Evolutionary conservation across 2,329 filamentous ascomycete species (phyloP).

Genomic region (Leptographium wingfieldii): DNA sequence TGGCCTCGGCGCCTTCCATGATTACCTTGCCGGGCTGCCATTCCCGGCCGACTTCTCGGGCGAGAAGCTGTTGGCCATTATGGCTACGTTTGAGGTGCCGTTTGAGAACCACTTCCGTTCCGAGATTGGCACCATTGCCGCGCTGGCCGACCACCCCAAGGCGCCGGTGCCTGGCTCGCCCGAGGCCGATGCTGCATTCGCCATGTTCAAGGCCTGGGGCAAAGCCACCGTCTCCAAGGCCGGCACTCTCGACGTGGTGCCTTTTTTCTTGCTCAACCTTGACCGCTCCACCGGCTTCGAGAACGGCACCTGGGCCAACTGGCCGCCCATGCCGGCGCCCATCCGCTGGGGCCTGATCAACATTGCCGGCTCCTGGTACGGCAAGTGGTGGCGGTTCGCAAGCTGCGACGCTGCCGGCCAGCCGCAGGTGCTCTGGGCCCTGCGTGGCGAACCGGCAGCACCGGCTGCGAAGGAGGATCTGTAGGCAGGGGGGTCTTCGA

Average conservation of each 20-base stretch:
- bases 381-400: constrained; percentile 51
- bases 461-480: constrained; percentile 3
- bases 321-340: constrained; percentile 51
- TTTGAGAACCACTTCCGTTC: constrained; percentile 43
- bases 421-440: constrained; percentile 41
- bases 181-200: constrained; percentile 30
- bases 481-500: background rate
- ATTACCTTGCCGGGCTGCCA: constrained; percentile 33
- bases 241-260: constrained; percentile 45
- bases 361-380: constrained; percentile 42
- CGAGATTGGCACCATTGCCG: constrained; percentile 39
- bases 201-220: constrained; percentile 47
- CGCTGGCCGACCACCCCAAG: constrained; percentile 34
- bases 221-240: constrained; percentile 52
- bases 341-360: constrained; percentile 49
- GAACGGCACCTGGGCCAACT: constrained; percentile 45
- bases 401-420: constrained; percentile 43
- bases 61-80: constrained; percentile 32
- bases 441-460: constrained; percentile 16
- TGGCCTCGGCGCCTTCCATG: constrained; percentile 37
- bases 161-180: constrained; percentile 34
- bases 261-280: constrained; percentile 52
- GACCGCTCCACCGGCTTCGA: constrained; percentile 40
- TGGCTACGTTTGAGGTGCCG: constrained; percentile 35
- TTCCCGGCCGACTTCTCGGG: constrained; percentile 30